Percentiles rank a stretch among this genome's conserved stretches.
Evolutionary conservation across 176 grass and related monocot species (phyloP).

Genomic region (Microstegium vimineum): DNA sequence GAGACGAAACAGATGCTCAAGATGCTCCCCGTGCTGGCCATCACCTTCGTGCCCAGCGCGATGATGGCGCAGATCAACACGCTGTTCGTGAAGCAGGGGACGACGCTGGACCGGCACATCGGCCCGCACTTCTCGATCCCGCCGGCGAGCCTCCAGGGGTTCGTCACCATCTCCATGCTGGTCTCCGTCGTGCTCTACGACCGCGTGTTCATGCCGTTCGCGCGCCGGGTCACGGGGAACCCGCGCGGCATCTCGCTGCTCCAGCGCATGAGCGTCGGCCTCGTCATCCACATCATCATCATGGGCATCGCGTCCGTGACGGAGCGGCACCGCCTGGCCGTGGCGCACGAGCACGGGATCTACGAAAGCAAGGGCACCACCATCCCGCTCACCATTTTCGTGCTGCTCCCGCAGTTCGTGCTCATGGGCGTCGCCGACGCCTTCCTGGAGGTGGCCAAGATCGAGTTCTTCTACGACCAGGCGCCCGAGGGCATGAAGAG

Average conservation of each 20-base stretch:
- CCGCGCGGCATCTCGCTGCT: no score
- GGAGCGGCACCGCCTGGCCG: no score
- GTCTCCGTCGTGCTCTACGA: constrained; percentile 53
- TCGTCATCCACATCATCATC: no score
- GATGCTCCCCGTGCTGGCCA: constrained; percentile 70
- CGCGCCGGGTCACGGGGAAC: no score
- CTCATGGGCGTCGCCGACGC: constrained; percentile 86
- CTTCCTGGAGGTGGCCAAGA: constrained; percentile 86
- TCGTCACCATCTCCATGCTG: constrained; percentile 87
- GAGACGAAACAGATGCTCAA: constrained; percentile 86
- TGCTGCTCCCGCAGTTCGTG: constrained; percentile 80
- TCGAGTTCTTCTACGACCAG: constrained; percentile 97
- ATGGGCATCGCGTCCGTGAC: no score
- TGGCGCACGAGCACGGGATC: no score
- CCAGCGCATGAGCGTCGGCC: no score
- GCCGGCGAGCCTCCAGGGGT: constrained; percentile 66
- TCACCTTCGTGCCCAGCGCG: constrained; percentile 69
- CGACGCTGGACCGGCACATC: constrained; percentile 66
- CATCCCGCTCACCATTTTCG: constrained; percentile 67
- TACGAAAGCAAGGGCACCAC: no score
- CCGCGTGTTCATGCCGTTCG: no score
- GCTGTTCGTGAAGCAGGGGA: constrained; percentile 93
- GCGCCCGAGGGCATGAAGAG: constrained; percentile 95
- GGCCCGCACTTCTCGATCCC: constrained; percentile 65
- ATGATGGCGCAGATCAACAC: constrained; percentile 80